phyloP scores from a whole-genome alignment of 2,329 filamentous ascomycete genomes.

The Penicillium griseofulvum region DNA sequence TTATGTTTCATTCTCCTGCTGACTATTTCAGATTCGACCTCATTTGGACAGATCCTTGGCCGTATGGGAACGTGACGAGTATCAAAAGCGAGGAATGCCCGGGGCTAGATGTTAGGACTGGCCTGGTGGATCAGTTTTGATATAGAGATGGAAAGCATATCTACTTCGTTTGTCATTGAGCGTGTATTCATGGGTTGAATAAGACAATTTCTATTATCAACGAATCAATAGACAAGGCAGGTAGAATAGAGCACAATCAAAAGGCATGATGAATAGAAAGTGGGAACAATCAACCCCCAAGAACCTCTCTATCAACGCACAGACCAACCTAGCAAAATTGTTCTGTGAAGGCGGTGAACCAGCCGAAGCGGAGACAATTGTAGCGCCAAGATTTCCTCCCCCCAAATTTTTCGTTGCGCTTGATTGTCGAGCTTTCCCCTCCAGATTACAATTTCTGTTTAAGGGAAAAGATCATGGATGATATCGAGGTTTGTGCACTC shows the following conservation, averaged over 20 bases:
- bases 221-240: not conserved
- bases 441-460: conserved; percentile 13
- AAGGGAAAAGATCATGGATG: conserved; percentile 31
- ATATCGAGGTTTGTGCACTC: conserved; percentile 39
- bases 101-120: conserved; percentile 19
- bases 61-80: conserved; percentile 28
- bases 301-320: not conserved
- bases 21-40: conserved; percentile 27
- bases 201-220: not conserved
- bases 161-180: not conserved
- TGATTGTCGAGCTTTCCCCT: conserved; percentile 21
- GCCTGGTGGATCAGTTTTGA: conserved; percentile 23
- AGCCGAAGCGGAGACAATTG: conserved; percentile 32
- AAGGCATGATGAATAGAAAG: not conserved
- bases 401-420: conserved; percentile 40
- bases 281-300: not conserved
- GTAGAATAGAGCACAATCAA: not conserved
- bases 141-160: not conserved
- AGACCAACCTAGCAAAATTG: conserved; percentile 6
- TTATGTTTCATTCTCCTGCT: not conserved
- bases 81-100: conserved; percentile 28
- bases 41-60: conserved; percentile 31
- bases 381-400: conserved; percentile 40
- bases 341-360: conserved; percentile 24
- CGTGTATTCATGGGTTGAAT: not conserved